phyloP scores from a whole-genome alignment of 495 filamentous ascomycete genomes.

The Tuber magnatum region DNA sequence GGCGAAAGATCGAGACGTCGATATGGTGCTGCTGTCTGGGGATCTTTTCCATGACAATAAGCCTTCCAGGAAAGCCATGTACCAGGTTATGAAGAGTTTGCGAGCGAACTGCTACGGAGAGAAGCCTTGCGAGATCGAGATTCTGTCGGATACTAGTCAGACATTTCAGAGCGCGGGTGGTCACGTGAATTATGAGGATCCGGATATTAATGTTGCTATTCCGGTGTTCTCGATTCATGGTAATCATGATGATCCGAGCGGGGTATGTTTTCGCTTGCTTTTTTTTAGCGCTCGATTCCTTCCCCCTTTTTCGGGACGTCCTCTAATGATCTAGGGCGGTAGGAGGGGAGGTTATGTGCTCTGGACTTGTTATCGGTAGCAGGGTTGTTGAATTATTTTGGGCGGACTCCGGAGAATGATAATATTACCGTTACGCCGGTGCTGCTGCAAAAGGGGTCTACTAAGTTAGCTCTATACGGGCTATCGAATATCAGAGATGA shows the following conservation, averaged over 20 bases:
- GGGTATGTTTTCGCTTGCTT: constrained; percentile 40
- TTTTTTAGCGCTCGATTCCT: constrained; percentile 32
- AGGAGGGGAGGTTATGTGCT: constrained; percentile 79
- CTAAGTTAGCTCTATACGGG: constrained; percentile 90
- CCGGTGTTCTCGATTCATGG: constrained; percentile 98
- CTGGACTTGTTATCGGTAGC: constrained; percentile 86
- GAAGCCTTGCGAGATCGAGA: constrained; percentile 90
- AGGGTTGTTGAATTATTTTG: constrained; percentile 92
- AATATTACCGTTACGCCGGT: constrained; percentile 87
- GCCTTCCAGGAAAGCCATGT: constrained; percentile 92
- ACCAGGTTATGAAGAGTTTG: constrained; percentile 89
- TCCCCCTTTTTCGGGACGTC: constrained; percentile 9
- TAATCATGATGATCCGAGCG: constrained; percentile 96
- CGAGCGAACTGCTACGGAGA: constrained; percentile 89
- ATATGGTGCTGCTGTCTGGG: constrained; percentile 91
- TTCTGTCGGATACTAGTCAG: constrained; percentile 84
- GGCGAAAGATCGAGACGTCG: constrained; percentile 77
- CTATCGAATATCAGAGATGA: constrained; percentile 97
- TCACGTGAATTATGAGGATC: constrained; percentile 95
- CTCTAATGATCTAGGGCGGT: background rate
- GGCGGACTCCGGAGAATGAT: constrained; percentile 80
- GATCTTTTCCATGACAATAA: constrained; percentile 99
- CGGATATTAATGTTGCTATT: constrained; percentile 95
- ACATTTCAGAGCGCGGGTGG: constrained; percentile 78
- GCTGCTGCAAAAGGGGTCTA: constrained; percentile 84